These are phyloP conservation scores for Sphaerosporella brunnea DNA, from an alignment of 495 filamentous ascomycete species.

Conservation along the genomic window DNA sequence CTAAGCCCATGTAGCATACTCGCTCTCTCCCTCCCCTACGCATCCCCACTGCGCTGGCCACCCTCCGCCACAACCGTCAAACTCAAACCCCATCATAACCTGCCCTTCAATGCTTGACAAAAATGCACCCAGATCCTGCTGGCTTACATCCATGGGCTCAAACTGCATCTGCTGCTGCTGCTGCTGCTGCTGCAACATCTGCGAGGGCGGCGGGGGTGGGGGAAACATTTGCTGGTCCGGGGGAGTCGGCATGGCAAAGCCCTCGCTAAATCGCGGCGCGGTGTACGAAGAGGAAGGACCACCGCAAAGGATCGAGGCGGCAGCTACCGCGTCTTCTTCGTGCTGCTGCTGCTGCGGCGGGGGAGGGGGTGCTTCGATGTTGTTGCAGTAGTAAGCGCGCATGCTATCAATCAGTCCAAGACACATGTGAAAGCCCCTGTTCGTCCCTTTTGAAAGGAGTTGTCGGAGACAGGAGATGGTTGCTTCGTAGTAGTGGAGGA, in stretches of 20 bases:
- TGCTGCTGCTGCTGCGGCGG: neutral
- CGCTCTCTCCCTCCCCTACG: neutral
- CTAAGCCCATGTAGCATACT: neutral
- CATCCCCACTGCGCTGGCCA: neutral
- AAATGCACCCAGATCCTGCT: neutral
- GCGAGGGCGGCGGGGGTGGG: neutral
- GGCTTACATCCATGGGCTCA: neutral
- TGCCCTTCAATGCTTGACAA: neutral
- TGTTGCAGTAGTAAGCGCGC: neutral
- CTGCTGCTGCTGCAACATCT: neutral
- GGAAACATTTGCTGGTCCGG: neutral
- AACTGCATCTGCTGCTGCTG: neutral
- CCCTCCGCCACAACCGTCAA: neutral
- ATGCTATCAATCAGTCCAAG: neutral
- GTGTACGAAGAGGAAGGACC: neutral
- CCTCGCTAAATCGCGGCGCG: no score
- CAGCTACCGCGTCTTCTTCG: neutral
- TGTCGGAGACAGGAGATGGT: neutral
- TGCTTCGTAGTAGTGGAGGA: neutral
- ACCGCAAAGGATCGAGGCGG: neutral
- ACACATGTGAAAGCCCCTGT: neutral
- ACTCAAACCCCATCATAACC: neutral
- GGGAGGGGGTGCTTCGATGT: neutral
- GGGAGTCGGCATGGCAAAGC: neutral
- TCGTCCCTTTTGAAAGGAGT: neutral